Conservation (phyloP, 352 stramenopile species). For the Phytophthora idaei region DNA sequence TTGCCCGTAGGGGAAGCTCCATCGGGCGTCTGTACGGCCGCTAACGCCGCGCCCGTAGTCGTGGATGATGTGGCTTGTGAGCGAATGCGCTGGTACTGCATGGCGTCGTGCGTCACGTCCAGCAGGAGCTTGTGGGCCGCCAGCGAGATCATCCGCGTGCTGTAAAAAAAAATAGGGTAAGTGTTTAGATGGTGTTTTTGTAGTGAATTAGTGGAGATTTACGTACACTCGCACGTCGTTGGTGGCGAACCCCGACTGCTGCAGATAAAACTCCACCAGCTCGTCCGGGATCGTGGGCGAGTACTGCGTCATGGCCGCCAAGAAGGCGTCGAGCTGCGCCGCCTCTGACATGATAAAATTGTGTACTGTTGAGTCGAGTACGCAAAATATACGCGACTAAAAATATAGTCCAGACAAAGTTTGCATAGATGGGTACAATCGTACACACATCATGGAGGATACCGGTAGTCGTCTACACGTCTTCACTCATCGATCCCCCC, state of each 20-base stretch:
- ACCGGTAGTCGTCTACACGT: slow-evolving; percentile 1
- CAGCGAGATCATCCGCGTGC: slow-evolving; percentile 68
- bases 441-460: slow-evolving; percentile 2
- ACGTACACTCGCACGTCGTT: slow-evolving; percentile 75
- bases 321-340: slow-evolving; percentile 67
- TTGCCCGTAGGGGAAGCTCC: slow-evolving; percentile 22
- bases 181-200: slow-evolving; percentile 3
- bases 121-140: slow-evolving; percentile 83
- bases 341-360: slow-evolving; percentile 43
- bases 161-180: slow-evolving; percentile 28
- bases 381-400: no score
- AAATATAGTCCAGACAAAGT: not conserved
- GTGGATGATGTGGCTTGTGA: slow-evolving; percentile 33
- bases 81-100: slow-evolving; percentile 82
- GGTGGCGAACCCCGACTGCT: slow-evolving; percentile 69
- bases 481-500: not conserved
- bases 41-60: not conserved
- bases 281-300: slow-evolving; percentile 76
- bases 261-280: slow-evolving; percentile 78
- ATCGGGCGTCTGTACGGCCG: slow-evolving; percentile 12
- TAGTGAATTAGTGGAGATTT: not conserved
- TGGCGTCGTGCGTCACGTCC: slow-evolving; percentile 78
- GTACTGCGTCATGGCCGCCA: slow-evolving; percentile 66
- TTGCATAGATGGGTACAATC: slow-evolving; percentile 1
- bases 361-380: not conserved